Percentiles rank a stretch among this genome's conserved stretches.
phyloP scores from a whole-genome alignment of 345 rosid species.

The Ricinus communis region DNA sequence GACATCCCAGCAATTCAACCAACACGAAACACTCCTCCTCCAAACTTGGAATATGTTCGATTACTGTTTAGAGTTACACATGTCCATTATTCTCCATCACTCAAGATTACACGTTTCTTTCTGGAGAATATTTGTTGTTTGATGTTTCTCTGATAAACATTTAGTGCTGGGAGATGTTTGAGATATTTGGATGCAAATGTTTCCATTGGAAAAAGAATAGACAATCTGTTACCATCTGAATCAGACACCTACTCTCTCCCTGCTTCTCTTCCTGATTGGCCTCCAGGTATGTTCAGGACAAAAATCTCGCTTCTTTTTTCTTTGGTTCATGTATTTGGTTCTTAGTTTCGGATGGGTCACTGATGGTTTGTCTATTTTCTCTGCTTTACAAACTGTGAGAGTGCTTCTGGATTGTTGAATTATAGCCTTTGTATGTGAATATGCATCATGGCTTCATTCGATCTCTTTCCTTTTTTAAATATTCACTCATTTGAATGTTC shows the following conservation, averaged over 20 bases:
- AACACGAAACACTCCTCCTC: too few species aligned
- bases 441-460: not conserved
- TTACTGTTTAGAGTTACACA: too few species aligned
- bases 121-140: too few species aligned
- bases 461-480: not conserved
- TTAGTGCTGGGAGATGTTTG: too few species aligned
- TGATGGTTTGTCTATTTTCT: not conserved
- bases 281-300: constrained; percentile 45
- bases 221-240: constrained; percentile 30
- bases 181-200: constrained; percentile 61
- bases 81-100: too few species aligned
- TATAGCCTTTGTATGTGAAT: constrained; percentile 1
- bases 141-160: too few species aligned
- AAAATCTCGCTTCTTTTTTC: not conserved
- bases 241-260: constrained; percentile 65
- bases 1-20: too few species aligned
- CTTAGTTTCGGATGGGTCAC: not conserved
- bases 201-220: constrained; percentile 39
- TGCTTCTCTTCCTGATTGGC: constrained; percentile 66
- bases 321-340: not conserved
- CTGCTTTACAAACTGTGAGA: not conserved
- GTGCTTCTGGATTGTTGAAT: constrained; percentile 13
- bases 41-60: too few species aligned
- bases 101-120: too few species aligned
- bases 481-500: not conserved